Base-by-base conservation (phyloP, 257 asterid genomes). In the Agastache rugosa region DNA sequence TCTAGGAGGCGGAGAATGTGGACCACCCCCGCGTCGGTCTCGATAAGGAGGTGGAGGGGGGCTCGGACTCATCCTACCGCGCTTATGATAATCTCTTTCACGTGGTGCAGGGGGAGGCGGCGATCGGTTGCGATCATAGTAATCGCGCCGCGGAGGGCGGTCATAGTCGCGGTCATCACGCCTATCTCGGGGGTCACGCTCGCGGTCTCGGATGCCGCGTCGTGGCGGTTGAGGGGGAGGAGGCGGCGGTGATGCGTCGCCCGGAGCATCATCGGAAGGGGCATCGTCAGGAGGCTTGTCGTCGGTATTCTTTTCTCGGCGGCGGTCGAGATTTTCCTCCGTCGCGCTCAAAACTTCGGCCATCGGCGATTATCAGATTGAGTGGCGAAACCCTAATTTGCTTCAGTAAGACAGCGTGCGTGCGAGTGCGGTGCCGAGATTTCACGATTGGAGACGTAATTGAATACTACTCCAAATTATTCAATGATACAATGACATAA, bases 41-140 rank as follows among this genome's bases (percentile, higher is more conserved):
- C 96, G 86, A 51, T 87, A 89, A 17, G 91, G 90, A 23, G 96
- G 96, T 0, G 97, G 97, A 29, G 98, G 97, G 63, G 97, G 98
- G 71, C 98, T 93, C 12, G 89, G 84, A 63, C 97, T 93, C 75
- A 84, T 74, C 62, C 98, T 68, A 27, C 91, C 91, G 29, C 98
- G 83, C 84, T 93, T 93, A 42, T 82, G 83, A 73, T 76, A 86
- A 42, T 89, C 98, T 67, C 97, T 87, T 6, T 86, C 87, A 10
- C 93, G 83, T 31, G 74, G 74, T 7, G 86, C 86, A 1, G 88
- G 93, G 6, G 87, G 97, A 8, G 93, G 91, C 2, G 92, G 91
- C 60, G 97, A 90, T 25, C 97, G 87, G 54, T 90, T 87, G 47
- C 97, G 89, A 77, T 88, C 93, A 61, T 88, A 81, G 77, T 85